A percentile compares a stretch with the other conserved stretches of the same genome.
These are phyloP conservation scores for Ceratocystis harringtonii DNA, from an alignment of 2,329 filamentous ascomycete genomes.

Conservation along the genomic window DNA sequence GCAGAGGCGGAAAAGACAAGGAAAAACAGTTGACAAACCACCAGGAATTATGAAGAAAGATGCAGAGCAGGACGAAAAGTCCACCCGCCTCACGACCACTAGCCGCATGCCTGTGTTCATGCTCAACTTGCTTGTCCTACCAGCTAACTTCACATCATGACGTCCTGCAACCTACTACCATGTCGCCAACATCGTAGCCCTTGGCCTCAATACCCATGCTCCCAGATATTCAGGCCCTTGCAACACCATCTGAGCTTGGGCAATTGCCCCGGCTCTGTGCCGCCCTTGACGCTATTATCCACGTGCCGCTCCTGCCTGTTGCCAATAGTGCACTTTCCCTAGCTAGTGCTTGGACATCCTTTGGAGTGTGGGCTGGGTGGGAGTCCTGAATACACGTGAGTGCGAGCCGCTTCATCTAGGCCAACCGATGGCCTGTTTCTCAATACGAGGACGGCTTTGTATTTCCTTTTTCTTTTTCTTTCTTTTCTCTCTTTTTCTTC, in stretches of 20 bases:
- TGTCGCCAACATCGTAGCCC: background rate
- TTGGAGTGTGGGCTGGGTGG: background rate
- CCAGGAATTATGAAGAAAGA: too few species aligned
- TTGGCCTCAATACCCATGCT: background rate
- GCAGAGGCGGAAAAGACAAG: too few species aligned
- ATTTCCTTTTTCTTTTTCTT: background rate
- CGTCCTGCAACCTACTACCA: background rate
- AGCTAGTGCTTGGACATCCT: background rate
- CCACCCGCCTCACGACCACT: too few species aligned
- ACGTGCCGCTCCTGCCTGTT: background rate
- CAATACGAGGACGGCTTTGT: background rate
- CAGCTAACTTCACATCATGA: background rate
- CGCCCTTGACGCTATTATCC: background rate
- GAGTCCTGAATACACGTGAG: background rate
- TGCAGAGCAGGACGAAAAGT: too few species aligned
- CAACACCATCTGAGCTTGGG: background rate
- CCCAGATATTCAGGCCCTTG: background rate
- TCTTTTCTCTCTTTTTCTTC: background rate
- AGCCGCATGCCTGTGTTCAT: background rate
- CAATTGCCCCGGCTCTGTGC: background rate
- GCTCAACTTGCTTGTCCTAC: background rate
- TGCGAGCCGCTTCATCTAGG: background rate
- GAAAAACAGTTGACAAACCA: too few species aligned
- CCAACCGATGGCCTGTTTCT: background rate
- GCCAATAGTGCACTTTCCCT: slow-evolving; percentile 3